phyloP scores from a whole-genome alignment of 2,329 filamentous ascomycete species.

The Chalaropsis thielavioides region DNA sequence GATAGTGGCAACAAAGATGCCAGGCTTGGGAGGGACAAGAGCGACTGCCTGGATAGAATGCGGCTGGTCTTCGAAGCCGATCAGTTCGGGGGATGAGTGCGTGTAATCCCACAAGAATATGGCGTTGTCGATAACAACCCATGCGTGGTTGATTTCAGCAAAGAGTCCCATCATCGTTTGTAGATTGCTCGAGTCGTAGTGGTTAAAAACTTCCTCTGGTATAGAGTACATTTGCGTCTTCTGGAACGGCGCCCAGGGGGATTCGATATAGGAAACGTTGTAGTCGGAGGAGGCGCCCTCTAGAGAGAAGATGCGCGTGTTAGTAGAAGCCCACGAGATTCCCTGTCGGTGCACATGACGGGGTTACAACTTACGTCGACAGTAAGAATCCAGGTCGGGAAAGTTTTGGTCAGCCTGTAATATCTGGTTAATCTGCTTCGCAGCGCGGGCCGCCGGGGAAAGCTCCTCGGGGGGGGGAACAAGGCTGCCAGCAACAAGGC shows the following conservation, averaged over 20 bases:
- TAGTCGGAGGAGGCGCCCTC: constrained; percentile 88
- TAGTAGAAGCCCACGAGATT: constrained; percentile 8
- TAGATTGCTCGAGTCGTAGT: constrained; percentile 76
- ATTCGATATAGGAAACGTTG: constrained; percentile 53
- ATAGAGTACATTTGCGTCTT: constrained; percentile 76
- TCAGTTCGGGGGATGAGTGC: constrained; percentile 73
- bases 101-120: constrained; percentile 98
- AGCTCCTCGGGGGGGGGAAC: constrained; percentile 28
- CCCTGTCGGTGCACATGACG: background rate
- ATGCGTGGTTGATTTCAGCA: constrained; percentile 85
- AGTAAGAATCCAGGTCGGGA: constrained; percentile 78
- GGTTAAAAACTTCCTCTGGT: constrained; percentile 80
- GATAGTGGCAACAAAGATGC: constrained; percentile 77
- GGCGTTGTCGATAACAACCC: constrained; percentile 89
- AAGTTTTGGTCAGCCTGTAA: constrained; percentile 65
- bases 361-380: constrained; percentile 52
- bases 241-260: constrained; percentile 79
- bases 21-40: constrained; percentile 66
- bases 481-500: constrained; percentile 12
- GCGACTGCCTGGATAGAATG: constrained; percentile 86
- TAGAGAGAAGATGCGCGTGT: constrained; percentile 29
- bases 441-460: constrained; percentile 64
- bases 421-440: constrained; percentile 67
- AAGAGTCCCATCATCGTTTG: constrained; percentile 92
- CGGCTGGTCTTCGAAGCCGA: constrained; percentile 80